Conservation (phyloP, 2,329 filamentous ascomycete genomes). For the Colletotrichum agaves region DNA sequence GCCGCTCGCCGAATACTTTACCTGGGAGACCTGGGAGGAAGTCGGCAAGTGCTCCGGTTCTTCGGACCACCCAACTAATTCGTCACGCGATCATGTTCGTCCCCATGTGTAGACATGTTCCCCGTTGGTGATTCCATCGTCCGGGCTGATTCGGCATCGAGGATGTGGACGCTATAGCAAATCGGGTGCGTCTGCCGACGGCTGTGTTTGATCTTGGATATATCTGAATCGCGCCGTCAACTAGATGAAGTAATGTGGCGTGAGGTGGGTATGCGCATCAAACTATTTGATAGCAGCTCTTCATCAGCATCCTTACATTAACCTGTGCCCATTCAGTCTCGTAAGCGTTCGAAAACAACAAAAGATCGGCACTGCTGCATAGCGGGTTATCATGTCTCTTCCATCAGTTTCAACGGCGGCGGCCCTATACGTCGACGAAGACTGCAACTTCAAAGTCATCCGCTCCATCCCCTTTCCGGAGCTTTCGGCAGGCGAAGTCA, state of each 20-base stretch:
- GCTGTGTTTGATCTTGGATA: too few species aligned
- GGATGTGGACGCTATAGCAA: not conserved
- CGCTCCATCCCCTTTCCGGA: conserved; percentile 8
- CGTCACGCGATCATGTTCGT: too few species aligned
- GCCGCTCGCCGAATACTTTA: not conserved
- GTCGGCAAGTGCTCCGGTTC: not conserved
- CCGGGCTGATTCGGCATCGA: not conserved
- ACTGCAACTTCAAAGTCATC: conserved; percentile 17
- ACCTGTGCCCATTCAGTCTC: too few species aligned
- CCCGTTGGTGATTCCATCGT: too few species aligned
- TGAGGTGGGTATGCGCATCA: too few species aligned
- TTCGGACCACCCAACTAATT: not conserved
- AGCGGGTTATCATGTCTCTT: not conserved
- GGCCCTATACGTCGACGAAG: conserved; percentile 23
- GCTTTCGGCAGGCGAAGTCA: not conserved
- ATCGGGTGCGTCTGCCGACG: not conserved
- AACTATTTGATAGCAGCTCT: too few species aligned
- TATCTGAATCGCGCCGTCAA: not conserved
- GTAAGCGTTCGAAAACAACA: too few species aligned
- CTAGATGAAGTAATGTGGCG: not conserved
- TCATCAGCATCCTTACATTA: too few species aligned
- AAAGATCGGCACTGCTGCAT: too few species aligned
- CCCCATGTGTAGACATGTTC: too few species aligned
- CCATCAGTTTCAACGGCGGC: not conserved
- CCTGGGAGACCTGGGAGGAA: not conserved